phyloP scores from a whole-genome alignment of 495 filamentous ascomycete genomes.

The Trichoderma parareesei region DNA sequence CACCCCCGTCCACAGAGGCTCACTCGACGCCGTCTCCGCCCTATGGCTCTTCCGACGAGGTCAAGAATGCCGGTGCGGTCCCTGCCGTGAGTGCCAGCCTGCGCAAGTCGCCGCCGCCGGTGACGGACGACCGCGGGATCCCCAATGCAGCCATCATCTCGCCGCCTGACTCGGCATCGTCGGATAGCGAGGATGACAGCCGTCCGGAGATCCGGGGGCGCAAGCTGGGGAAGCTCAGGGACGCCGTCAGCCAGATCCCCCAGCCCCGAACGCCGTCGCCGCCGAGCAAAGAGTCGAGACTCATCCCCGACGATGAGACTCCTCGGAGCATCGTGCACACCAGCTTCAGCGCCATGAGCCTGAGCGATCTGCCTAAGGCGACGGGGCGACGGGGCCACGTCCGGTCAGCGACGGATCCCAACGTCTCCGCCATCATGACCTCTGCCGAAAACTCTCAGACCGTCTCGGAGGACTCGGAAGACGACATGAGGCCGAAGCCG shows the following conservation, averaged over 20 bases:
- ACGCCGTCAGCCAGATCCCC: slow-evolving; percentile 72
- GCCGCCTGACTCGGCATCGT: slow-evolving; percentile 71
- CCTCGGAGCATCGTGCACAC: slow-evolving; percentile 27
- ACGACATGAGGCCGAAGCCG: slow-evolving; percentile 60
- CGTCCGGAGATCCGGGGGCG: slow-evolving; percentile 40
- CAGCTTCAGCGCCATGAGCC: slow-evolving; percentile 26
- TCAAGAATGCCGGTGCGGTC: slow-evolving; percentile 38
- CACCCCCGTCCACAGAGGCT: slow-evolving; percentile 10
- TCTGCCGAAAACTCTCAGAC: slow-evolving; percentile 45
- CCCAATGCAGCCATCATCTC: slow-evolving; percentile 77
- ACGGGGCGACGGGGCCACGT: slow-evolving; percentile 52
- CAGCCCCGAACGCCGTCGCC: slow-evolving; percentile 60
- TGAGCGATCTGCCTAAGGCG: slow-evolving; percentile 26
- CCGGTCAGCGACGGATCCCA: slow-evolving; percentile 73
- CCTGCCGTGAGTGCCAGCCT: slow-evolving; percentile 45
- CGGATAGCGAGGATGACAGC: slow-evolving; percentile 80
- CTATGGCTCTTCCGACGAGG: slow-evolving; percentile 68
- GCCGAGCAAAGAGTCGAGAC: slow-evolving; percentile 28
- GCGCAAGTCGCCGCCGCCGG: slow-evolving; percentile 70
- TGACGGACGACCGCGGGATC: slow-evolving; percentile 57
- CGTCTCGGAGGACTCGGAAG: slow-evolving; percentile 53
- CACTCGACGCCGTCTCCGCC: slow-evolving; percentile 47
- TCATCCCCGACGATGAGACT: slow-evolving; percentile 22
- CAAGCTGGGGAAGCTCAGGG: slow-evolving; percentile 46
- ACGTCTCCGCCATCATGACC: slow-evolving; percentile 40